These are phyloP conservation scores for Saccharomycopsis sp. DNA, from an alignment of 805 yeast genomes.

Conservation along the genomic window DNA sequence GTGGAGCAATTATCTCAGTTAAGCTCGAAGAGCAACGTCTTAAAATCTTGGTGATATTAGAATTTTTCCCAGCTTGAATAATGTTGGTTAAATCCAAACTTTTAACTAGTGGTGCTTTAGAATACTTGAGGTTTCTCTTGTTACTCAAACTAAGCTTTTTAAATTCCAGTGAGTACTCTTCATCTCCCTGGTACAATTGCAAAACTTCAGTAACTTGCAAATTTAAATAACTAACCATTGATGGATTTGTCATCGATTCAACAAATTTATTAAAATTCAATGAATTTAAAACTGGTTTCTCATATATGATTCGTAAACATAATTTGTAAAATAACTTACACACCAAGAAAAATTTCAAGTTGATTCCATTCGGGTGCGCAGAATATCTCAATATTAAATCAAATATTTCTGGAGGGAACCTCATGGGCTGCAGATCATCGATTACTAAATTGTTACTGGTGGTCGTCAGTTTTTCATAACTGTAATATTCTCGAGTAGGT, in stretches of 20 bases:
- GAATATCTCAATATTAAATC: slow-evolving; percentile 29
- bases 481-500: slow-evolving; percentile 21
- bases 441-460: not conserved
- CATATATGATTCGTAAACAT: slow-evolving; percentile 60
- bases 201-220: slow-evolving; percentile 4
- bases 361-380: slow-evolving; percentile 29
- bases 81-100: slow-evolving; percentile 69
- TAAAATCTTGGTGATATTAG: slow-evolving; percentile 75
- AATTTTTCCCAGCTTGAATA: slow-evolving; percentile 87
- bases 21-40: slow-evolving; percentile 66
- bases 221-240: slow-evolving; percentile 22
- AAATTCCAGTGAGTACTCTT: too few relatives aligned
- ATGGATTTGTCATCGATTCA: slow-evolving; percentile 47
- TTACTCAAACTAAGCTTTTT: slow-evolving; percentile 2
- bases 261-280: slow-evolving; percentile 69
- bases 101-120: slow-evolving; percentile 49
- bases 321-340: slow-evolving; percentile 53
- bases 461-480: too few relatives aligned
- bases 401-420: slow-evolving; percentile 46
- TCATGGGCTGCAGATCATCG: not conserved
- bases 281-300: slow-evolving; percentile 54
- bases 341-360: slow-evolving; percentile 50
- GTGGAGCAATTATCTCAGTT: slow-evolving; percentile 79
- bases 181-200: not conserved
- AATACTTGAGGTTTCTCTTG: slow-evolving; percentile 27